Conservation (phyloP, 352 stramenopile species). For the Globisporangium takayamanum region DNA sequence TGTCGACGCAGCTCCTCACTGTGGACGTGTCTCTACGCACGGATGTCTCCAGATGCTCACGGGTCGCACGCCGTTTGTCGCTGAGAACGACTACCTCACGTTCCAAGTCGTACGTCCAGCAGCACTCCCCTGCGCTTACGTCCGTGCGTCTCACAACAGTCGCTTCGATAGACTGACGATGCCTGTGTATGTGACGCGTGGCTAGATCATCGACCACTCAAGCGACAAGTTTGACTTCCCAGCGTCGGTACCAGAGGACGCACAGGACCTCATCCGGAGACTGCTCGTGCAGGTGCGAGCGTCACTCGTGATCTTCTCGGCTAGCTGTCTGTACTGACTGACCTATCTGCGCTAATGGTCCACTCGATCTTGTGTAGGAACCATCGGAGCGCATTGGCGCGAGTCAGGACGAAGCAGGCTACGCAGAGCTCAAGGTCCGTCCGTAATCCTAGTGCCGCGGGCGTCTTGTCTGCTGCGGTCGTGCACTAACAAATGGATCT, state of each 20-base stretch:
- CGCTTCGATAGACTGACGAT: neutral
- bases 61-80: slow-evolving; percentile 80
- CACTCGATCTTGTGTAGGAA: slow-evolving; percentile 15
- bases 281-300: slow-evolving; percentile 58
- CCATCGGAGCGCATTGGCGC: slow-evolving; percentile 64
- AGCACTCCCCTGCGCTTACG: neutral
- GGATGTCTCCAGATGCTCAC: slow-evolving; percentile 55
- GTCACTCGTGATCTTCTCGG: neutral
- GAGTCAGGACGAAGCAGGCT: slow-evolving; percentile 58
- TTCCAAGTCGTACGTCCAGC: slow-evolving; percentile 69
- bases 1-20: neutral
- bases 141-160: neutral
- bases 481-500: neutral
- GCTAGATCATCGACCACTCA: slow-evolving; percentile 75
- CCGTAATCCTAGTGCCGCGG: neutral
- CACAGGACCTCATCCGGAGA: slow-evolving; percentile 65
- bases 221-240: slow-evolving; percentile 77
- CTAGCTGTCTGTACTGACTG: neutral
- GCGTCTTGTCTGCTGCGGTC: neutral
- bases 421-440: slow-evolving; percentile 55
- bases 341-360: neutral
- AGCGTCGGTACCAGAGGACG: slow-evolving; percentile 49
- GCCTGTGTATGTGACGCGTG: neutral
- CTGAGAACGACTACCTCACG: slow-evolving; percentile 88
- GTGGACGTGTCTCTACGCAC: neutral